A percentile compares a stretch with the other conserved stretches of the same genome.
Conservation (phyloP, 2,329 filamentous ascomycete genomes). For the Aspergillus aculeatus region DNA sequence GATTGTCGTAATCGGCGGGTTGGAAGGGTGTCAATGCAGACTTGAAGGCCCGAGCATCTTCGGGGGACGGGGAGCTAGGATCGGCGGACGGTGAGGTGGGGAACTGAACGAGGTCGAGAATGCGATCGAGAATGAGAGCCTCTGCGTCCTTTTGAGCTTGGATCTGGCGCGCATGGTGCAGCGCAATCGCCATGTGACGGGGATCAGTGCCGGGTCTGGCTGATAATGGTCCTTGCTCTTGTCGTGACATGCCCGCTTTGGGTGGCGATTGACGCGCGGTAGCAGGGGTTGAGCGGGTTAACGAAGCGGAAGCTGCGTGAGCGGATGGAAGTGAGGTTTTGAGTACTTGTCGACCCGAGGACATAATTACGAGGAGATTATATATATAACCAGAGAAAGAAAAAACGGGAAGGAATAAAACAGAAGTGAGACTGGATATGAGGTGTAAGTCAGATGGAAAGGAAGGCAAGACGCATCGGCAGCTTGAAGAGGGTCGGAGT, state of each 20-base stretch:
- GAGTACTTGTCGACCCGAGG: conserved; percentile 55
- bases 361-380: conserved; percentile 9
- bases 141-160: conserved; percentile 80
- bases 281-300: conserved; percentile 45
- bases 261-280: conserved; percentile 30
- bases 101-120: conserved; percentile 68
- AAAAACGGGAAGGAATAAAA: neutral
- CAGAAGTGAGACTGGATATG: neutral
- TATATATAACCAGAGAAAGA: neutral
- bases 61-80: conserved; percentile 52
- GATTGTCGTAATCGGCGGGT: conserved; percentile 81
- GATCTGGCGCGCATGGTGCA: conserved; percentile 78
- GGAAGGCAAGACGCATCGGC: neutral
- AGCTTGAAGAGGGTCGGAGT: neutral
- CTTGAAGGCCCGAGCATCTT: conserved; percentile 67
- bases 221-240: conserved; percentile 27
- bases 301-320: conserved; percentile 42
- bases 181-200: conserved; percentile 60
- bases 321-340: conserved; percentile 55
- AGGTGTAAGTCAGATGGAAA: neutral
- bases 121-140: conserved; percentile 66
- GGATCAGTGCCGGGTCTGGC: conserved; percentile 45
- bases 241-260: conserved; percentile 27
- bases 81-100: conserved; percentile 55
- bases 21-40: conserved; percentile 70